These are phyloP conservation scores for Boletellus emodensis DNA, from an alignment of 768 basidiomycete genomes.

Conservation along the genomic window DNA sequence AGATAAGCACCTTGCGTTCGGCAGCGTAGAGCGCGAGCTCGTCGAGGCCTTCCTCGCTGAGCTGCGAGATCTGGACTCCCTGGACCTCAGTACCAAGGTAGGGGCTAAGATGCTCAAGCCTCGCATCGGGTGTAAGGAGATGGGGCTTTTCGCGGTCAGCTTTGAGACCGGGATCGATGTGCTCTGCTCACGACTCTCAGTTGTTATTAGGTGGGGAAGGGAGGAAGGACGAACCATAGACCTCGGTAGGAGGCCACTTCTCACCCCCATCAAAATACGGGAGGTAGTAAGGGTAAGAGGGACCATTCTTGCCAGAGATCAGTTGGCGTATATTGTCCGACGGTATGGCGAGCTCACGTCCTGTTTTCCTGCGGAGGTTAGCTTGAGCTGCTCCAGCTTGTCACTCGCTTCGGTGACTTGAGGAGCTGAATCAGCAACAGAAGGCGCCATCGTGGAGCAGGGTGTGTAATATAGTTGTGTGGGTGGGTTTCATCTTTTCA, in stretches of 20 bases:
- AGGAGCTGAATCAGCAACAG: conserved; percentile 5
- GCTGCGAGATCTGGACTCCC: conserved; percentile 51
- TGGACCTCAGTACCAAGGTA: conserved; percentile 50
- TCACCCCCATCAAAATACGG: conserved; percentile 45
- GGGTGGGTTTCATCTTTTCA: too few relatives aligned
- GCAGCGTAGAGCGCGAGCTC: conserved; percentile 51
- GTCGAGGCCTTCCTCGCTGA: conserved; percentile 48
- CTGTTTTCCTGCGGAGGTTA: neutral
- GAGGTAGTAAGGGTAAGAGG: conserved; percentile 47
- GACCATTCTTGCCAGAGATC: conserved; percentile 27
- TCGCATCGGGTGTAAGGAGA: conserved; percentile 40
- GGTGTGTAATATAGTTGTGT: too few relatives aligned
- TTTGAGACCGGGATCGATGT: conserved; percentile 41
- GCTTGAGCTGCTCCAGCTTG: conserved; percentile 6
- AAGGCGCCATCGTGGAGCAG: conserved; percentile 10
- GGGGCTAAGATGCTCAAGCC: conserved; percentile 40
- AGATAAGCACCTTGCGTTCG: conserved; percentile 50
- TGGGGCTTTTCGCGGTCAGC: conserved; percentile 52
- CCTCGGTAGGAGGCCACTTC: conserved; percentile 47
- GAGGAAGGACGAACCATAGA: conserved; percentile 14
- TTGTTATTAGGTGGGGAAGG: neutral
- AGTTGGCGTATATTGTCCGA: neutral
- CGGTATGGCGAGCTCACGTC: neutral
- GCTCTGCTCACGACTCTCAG: conserved; percentile 28
- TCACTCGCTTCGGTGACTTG: conserved; percentile 1